Base-by-base conservation (phyloP, 108 stramenopile species). In the Bacterosira constricta region DNA sequence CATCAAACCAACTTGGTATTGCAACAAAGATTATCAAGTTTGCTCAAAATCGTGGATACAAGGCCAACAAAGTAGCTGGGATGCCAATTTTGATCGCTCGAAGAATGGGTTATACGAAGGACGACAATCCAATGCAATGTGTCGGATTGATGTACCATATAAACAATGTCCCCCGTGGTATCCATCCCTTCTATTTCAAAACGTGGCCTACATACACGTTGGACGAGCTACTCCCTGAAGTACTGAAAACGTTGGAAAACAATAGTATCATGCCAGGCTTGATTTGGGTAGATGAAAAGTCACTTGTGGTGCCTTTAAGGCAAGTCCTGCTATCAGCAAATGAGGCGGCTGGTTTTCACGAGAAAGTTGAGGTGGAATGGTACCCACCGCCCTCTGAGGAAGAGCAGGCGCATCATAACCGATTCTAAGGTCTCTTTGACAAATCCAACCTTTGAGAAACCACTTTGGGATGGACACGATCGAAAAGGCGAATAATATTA, bases 351-450 rank as follows among this genome's bases (percentile, higher is more conserved):
- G 32, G 37, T 23, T 68, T 42, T 21, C 18, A 41, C 11, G 54
- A 68, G 38, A 45, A 20, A 8, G 6, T 68, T 4, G 11, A 12
- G 6, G 67, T 68, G n/a, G 54, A 56, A 20, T 68, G 67, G 67
- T 68, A 68, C 32, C 51, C 67, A 2, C 67, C 67, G n/a, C 67
- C 67, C 13, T 56, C 54, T 41, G 67, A 38, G 9, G 67, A 68
- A 32, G 67, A 68, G 53, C 32, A 68, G 27, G 52, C 67, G 7
- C 56, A 54, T 10, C 67, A 55, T 27, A 23, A 9, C 5, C 53
- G 49, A 50, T 41, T n/a, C n/a, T n/a, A n/a, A n/a, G n/a, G n/a
- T n/a, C n/a, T n/a, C n/a, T n/a, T n/a, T n/a, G n/a, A n/a, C n/a
- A n/a, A n/a, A n/a, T n/a, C n/a, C n/a, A n/a, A n/a, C n/a, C n/a